These are phyloP conservation scores for Stenogyne calaminthoides DNA, from an alignment of 305 asterid genomes.

Conservation along the genomic window DNA sequence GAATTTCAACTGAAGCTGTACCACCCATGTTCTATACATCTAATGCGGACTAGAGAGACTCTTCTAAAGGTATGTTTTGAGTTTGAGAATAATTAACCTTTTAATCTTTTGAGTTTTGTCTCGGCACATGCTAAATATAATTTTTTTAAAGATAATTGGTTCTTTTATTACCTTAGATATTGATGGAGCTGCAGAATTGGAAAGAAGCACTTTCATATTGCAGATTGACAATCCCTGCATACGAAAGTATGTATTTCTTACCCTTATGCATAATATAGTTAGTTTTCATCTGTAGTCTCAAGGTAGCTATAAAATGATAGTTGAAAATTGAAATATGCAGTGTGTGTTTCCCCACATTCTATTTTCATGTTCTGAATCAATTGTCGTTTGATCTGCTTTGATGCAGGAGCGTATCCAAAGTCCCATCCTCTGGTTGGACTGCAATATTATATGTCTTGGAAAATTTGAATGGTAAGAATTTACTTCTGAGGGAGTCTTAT, in stretches of 20 bases:
- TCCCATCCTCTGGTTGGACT: conserved; percentile 86
- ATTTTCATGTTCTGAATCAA: background rate
- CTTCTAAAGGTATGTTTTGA: conserved; percentile 67
- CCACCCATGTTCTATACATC: conserved; percentile 72
- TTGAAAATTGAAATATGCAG: background rate
- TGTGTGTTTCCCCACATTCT: background rate
- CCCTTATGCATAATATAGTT: conserved; percentile 4
- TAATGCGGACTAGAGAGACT: conserved; percentile 80
- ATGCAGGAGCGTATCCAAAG: conserved; percentile 76
- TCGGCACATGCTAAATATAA: background rate
- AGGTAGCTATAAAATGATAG: conserved; percentile 11
- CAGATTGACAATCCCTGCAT: conserved; percentile 71
- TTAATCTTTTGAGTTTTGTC: background rate
- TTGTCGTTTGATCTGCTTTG: background rate
- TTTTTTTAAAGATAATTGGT: background rate
- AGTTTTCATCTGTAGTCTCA: background rate
- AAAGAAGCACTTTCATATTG: conserved; percentile 71
- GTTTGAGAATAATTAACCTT: background rate
- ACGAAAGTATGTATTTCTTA: conserved; percentile 57
- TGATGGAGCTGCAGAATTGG: conserved; percentile 84
- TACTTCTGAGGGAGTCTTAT: background rate
- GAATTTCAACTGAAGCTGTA: conserved; percentile 57
- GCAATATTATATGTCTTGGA: conserved; percentile 83
- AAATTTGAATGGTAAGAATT: conserved; percentile 88
- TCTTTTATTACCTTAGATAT: conserved; percentile 41